Conservation (phyloP, 179 eudicot species). For the Beta macrorhiza region DNA sequence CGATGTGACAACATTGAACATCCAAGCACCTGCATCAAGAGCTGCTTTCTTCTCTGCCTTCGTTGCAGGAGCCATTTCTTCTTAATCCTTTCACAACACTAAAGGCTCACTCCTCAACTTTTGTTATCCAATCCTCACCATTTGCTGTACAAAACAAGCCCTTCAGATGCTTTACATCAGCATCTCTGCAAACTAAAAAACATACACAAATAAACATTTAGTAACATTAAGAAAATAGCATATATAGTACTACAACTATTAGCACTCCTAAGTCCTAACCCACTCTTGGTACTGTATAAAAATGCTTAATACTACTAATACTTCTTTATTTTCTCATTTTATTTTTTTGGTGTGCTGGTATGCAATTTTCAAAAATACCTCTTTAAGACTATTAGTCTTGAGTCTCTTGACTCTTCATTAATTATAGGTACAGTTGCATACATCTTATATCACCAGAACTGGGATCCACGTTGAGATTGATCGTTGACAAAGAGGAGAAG, state of each 20-base stretch:
- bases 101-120: constrained; percentile 12
- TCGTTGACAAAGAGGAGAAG: neutral
- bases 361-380: neutral
- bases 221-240: neutral
- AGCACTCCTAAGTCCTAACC: neutral
- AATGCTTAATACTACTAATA: neutral
- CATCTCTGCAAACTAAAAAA: constrained; percentile 36
- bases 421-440: neutral
- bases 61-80: constrained; percentile 34
- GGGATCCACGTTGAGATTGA: neutral
- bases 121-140: constrained; percentile 20
- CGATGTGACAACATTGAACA: constrained; percentile 41
- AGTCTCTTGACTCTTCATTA: neutral
- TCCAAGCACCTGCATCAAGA: constrained; percentile 42
- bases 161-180: constrained; percentile 19
- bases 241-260: neutral
- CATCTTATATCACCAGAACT: neutral
- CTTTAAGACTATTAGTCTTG: neutral
- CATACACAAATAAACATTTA: neutral
- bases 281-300: neutral
- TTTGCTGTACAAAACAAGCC: constrained; percentile 13
- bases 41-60: constrained; percentile 43
- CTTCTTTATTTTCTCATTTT: neutral
- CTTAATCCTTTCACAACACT: constrained; percentile 13
- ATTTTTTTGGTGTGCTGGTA: neutral